phyloP scores from a whole-genome alignment of 345 rosid species.

The Heritiera littoralis region DNA sequence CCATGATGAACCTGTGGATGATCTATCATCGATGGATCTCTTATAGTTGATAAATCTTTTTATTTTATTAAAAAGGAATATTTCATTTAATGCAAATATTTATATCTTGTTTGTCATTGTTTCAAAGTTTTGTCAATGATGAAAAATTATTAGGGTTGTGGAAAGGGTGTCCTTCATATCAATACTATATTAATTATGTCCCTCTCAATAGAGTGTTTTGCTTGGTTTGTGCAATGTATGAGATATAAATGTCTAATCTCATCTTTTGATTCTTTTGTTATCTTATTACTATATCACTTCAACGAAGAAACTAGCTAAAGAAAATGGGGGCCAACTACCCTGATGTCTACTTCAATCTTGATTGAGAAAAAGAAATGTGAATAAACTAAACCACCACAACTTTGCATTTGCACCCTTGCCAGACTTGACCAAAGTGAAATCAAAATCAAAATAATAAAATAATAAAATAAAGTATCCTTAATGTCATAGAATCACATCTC shows the following conservation, averaged over 20 bases:
- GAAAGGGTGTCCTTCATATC: not conserved
- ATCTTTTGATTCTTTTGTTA: not conserved
- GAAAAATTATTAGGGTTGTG: conserved; percentile 13
- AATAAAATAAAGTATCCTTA: not conserved
- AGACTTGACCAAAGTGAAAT: conserved; percentile 19
- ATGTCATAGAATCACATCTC: conserved; percentile 14
- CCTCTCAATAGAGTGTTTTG: conserved; percentile 2
- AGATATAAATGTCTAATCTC: not conserved
- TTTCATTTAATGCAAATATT: not conserved
- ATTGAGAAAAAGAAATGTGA: conserved; percentile 20
- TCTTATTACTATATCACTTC: not conserved
- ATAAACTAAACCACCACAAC: conserved; percentile 17
- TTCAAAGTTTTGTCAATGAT: conserved; percentile 7
- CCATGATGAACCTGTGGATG: not conserved
- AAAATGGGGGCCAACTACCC: conserved; percentile 20
- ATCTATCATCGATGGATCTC: no score
- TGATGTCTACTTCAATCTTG: not conserved
- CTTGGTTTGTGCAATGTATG: conserved; percentile 14
- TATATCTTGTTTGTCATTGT: not conserved
- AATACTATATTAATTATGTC: not conserved
- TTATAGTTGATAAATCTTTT: no score
- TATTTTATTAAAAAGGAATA: not conserved
- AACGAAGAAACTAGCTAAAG: not conserved
- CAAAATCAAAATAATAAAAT: not conserved
- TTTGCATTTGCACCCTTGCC: conserved; percentile 16